These are phyloP conservation scores for Suillus decipiens DNA, from an alignment of 768 basidiomycete species.

Conservation along the genomic window DNA sequence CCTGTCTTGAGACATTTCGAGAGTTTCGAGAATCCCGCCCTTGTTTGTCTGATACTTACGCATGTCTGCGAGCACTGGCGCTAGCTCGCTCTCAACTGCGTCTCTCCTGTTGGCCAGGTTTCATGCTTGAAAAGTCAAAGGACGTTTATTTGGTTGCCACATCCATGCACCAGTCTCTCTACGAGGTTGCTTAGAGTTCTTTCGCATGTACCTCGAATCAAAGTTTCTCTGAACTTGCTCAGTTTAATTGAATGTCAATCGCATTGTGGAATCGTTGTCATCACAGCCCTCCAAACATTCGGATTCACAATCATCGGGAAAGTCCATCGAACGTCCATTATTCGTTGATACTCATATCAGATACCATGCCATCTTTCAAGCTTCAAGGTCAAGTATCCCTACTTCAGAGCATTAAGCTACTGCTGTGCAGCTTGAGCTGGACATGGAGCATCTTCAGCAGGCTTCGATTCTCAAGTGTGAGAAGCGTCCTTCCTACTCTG, in stretches of 20 bases:
- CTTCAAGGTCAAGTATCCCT: conserved; percentile 33
- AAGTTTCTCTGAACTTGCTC: conserved; percentile 24
- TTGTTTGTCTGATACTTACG: conserved; percentile 26
- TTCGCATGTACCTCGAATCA: conserved; percentile 32
- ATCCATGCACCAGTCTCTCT: conserved; percentile 28
- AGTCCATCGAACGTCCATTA: conserved; percentile 20
- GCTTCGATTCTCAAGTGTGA: conserved; percentile 36
- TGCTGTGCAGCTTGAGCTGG: conserved; percentile 34
- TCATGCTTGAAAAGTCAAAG: conserved; percentile 35
- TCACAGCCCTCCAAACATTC: conserved; percentile 9
- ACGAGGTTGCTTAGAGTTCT: conserved; percentile 28
- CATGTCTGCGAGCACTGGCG: conserved; percentile 42
- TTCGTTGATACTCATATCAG: conserved; percentile 27
- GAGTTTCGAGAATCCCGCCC: conserved; percentile 6
- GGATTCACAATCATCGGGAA: conserved; percentile 14
- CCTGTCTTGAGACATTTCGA: conserved; percentile 21
- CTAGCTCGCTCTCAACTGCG: conserved; percentile 40
- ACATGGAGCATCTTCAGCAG: conserved; percentile 33
- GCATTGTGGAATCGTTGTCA: conserved; percentile 16
- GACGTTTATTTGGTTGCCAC: conserved; percentile 27
- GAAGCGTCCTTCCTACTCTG: conserved; percentile 15
- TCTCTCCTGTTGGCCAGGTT: conserved; percentile 27
- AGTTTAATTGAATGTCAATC: conserved; percentile 32
- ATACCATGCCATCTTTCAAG: conserved; percentile 28
- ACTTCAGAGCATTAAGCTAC: conserved; percentile 34